Evolutionary conservation across 257 asterid species (phyloP).

Genomic region (Mitragyna speciosa): DNA sequence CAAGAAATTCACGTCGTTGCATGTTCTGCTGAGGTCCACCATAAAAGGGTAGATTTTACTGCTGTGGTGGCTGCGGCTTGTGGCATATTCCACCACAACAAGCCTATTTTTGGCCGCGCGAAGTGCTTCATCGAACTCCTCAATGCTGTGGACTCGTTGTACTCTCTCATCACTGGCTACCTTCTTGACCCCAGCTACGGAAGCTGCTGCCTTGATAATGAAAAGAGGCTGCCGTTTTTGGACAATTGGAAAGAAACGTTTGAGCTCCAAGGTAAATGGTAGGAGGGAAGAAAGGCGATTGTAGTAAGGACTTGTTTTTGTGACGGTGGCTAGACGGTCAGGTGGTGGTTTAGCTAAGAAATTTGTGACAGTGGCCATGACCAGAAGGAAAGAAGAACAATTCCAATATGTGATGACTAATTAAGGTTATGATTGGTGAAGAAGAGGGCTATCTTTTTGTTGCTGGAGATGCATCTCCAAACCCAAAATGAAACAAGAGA

Average conservation of each 20-base stretch:
- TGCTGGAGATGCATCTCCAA: constrained; percentile 4
- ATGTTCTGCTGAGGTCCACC: constrained; percentile 83
- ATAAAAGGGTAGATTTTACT: constrained; percentile 75
- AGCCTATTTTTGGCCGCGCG: constrained; percentile 61
- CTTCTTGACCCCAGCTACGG: constrained; percentile 45
- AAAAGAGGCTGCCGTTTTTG: constrained; percentile 16
- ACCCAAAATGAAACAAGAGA: neutral
- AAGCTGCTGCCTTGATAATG: constrained; percentile 50
- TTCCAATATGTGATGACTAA: no score
- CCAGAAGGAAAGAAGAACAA: neutral
- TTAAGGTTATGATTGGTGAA: neutral
- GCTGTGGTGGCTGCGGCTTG: constrained; percentile 49
- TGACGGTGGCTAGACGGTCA: constrained; percentile 39
- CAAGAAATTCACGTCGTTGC: constrained; percentile 81
- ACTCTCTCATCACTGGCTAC: constrained; percentile 50
- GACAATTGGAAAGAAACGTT: neutral
- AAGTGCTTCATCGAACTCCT: constrained; percentile 77
- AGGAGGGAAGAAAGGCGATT: constrained; percentile 23
- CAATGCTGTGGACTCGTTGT: constrained; percentile 52
- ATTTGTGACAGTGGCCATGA: constrained; percentile 65
- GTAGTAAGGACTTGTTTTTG: constrained; percentile 37
- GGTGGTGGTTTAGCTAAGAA: constrained; percentile 58
- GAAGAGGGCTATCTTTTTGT: neutral
- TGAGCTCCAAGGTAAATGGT: constrained; percentile 25
- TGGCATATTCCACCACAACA: constrained; percentile 84